Base-by-base conservation (phyloP, 2,329 filamentous ascomycete genomes). In the Furcasterigmium furcatum region DNA sequence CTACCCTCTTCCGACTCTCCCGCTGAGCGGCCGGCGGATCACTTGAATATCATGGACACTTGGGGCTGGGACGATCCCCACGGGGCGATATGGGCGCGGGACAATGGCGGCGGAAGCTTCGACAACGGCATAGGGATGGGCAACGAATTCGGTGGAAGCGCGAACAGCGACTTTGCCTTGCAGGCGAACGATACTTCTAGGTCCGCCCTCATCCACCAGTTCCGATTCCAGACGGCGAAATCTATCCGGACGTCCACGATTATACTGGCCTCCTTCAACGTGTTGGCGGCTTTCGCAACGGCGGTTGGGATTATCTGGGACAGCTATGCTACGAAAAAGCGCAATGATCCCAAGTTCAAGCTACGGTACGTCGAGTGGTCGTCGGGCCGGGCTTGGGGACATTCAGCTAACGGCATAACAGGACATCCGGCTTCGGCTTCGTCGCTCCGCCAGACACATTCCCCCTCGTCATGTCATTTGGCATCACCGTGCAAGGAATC, bases 231-330 rank as follows among this genome's bases (percentile, higher is more conserved):
- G 24, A 69, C 73, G 14, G 73, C 73, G 50, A 80, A 74, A 55
- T 82, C 79, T 27, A 70, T 82, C 55, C 72, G 82, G 53, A 81
- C 76, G 16, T 82, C 80, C 20, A 79, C 78, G 36, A 76, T 84
- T 46, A 79, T 84, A 48, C 68, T 85, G 45, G 76, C 80, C 29
- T 64, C 70, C 45, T 83, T 84, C 65, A 85, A 85, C 59, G 71
- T 78, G 19, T 58, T 82, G 43, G 77, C 77, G 16, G 79, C 80
- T 5, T 72, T 80, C 46, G 70, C 71, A 16, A 80, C 79, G 7
- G 75, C 77, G 9, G 52, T 70, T 21, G 78, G 78, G 21, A 83
- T 85, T 43, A 59, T 81, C 34, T 76, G 75, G 59, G 76, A 82
- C 50, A 74, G 72, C 52, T 82, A 79, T 57, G 65, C 66, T 45